Percentiles rank a stretch among this genome's conserved stretches.
phyloP scores from a whole-genome alignment of 116 monocot genomes.

The Thalassia testudinum region DNA sequence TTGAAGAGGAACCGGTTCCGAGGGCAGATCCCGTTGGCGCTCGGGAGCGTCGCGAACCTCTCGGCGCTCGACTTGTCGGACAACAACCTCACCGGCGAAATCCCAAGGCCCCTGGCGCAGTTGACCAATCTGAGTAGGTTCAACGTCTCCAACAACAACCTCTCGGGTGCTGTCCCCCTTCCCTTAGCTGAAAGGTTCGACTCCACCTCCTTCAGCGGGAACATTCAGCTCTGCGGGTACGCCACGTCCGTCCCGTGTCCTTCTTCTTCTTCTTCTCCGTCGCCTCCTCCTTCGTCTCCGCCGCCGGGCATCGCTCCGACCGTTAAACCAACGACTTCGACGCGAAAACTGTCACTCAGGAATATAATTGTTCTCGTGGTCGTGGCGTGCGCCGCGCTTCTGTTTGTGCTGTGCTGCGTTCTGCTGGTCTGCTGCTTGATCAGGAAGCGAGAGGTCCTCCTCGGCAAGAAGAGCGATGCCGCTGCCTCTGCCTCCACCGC shows the following conservation, averaged over 20 bases:
- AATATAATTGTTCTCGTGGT: constrained; percentile 37
- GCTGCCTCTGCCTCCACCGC: constrained; percentile 9
- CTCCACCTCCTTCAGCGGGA: constrained; percentile 52
- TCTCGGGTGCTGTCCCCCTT: constrained; percentile 49
- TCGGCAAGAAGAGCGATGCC: constrained; percentile 12
- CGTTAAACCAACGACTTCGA: background rate
- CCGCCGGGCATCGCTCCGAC: background rate
- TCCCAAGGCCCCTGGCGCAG: constrained; percentile 21
- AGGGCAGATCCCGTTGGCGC: constrained; percentile 34
- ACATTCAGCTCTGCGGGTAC: constrained; percentile 69
- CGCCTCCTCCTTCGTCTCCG: constrained; percentile 3
- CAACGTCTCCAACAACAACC: constrained; percentile 64
- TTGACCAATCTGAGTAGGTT: constrained; percentile 39
- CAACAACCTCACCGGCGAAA: constrained; percentile 45
- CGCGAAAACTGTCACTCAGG: constrained; percentile 23
- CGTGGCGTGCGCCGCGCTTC: constrained; percentile 24
- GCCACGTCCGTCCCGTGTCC: constrained; percentile 35
- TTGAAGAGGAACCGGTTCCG: constrained; percentile 26
- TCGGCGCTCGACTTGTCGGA: constrained; percentile 34
- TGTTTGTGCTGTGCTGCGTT: constrained; percentile 45
- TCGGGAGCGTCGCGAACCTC: constrained; percentile 37
- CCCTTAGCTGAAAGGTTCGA: constrained; percentile 41
- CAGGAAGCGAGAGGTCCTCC: constrained; percentile 11
- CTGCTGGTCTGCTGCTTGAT: constrained; percentile 40
- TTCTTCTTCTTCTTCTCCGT: constrained; percentile 6